phyloP scores from a whole-genome alignment of 1,284 basidiomycete genomes.

The Meira nashicola region DNA sequence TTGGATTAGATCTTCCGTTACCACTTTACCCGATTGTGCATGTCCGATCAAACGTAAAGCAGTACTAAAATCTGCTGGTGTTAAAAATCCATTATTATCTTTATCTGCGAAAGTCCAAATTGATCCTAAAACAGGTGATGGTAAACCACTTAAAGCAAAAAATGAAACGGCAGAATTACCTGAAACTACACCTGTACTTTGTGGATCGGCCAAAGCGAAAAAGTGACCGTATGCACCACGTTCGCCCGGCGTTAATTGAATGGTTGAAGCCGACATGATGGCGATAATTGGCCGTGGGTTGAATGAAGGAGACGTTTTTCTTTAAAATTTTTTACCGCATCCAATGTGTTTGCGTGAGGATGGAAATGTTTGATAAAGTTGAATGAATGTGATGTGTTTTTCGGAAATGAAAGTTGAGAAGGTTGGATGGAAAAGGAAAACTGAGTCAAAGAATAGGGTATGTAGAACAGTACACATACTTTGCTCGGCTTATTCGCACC shows the following conservation, averaged over 20 bases:
- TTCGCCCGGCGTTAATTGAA: slow-evolving; percentile 27
- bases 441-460: too few species aligned
- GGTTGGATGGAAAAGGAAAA: too few species aligned
- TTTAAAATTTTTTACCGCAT: too few species aligned
- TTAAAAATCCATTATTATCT: slow-evolving; percentile 58
- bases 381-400: too few species aligned
- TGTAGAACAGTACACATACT: too few species aligned
- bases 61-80: slow-evolving; percentile 61
- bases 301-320: too few species aligned
- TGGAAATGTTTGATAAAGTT: too few species aligned
- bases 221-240: slow-evolving; percentile 44
- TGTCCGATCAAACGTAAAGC: slow-evolving; percentile 85
- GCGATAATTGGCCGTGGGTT: not conserved
- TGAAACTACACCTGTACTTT: slow-evolving; percentile 41
- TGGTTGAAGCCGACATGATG: slow-evolving; percentile 7
- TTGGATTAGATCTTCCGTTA: slow-evolving; percentile 56
- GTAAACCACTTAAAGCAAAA: slow-evolving; percentile 46
- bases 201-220: slow-evolving; percentile 45
- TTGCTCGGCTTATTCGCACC: too few species aligned
- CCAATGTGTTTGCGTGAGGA: too few species aligned
- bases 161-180: slow-evolving; percentile 49
- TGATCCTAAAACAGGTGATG: slow-evolving; percentile 61
- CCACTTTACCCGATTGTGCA: slow-evolving; percentile 77
- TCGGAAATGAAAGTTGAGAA: too few species aligned
- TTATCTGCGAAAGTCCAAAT: slow-evolving; percentile 91